A percentile compares a stretch with the other conserved stretches of the same genome.
These are phyloP conservation scores for Phytophthora foliorum DNA, from an alignment of 352 stramenopile species.

Conservation along the genomic window DNA sequence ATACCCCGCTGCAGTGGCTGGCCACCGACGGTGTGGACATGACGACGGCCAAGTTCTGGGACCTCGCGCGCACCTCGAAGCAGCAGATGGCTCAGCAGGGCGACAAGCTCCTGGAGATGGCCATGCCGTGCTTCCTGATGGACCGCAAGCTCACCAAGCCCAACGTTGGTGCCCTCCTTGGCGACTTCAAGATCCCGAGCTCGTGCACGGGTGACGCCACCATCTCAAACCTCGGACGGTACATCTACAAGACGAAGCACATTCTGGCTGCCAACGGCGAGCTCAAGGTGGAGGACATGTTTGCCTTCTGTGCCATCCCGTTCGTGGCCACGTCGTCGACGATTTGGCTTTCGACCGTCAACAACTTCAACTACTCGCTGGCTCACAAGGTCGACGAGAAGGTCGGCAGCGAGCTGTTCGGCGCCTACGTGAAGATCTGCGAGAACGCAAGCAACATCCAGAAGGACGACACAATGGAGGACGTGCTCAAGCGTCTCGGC, in stretches of 20 bases:
- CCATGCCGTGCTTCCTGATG: conserved; percentile 47
- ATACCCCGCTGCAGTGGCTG: conserved; percentile 52
- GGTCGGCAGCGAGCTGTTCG: conserved; percentile 53
- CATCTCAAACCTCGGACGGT: conserved; percentile 49
- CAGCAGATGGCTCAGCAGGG: conserved; percentile 28
- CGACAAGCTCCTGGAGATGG: conserved; percentile 58
- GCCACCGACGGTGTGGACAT: conserved; percentile 56
- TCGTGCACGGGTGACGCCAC: conserved; percentile 60
- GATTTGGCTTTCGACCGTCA: conserved; percentile 57
- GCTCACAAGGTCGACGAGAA: conserved; percentile 62
- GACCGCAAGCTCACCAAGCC: conserved; percentile 44
- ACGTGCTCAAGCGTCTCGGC: conserved; percentile 41
- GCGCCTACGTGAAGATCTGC: conserved; percentile 66
- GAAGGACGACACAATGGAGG: conserved; percentile 55
- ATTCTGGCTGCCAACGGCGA: conserved; percentile 39
- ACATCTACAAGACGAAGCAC: conserved; percentile 48
- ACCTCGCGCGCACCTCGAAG: conserved; percentile 54
- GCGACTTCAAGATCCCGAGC: conserved; percentile 37
- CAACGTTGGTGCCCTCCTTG: conserved; percentile 28
- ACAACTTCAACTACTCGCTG: conserved; percentile 71
- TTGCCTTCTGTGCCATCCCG: conserved; percentile 65
- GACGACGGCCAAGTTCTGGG: conserved; percentile 60
- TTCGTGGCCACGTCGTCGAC: conserved; percentile 61
- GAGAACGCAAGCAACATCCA: conserved; percentile 57
- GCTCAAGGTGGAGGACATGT: conserved; percentile 52